These are phyloP conservation scores for Xylaria intraflava DNA, from an alignment of 495 filamentous ascomycete genomes.

Conservation along the genomic window DNA sequence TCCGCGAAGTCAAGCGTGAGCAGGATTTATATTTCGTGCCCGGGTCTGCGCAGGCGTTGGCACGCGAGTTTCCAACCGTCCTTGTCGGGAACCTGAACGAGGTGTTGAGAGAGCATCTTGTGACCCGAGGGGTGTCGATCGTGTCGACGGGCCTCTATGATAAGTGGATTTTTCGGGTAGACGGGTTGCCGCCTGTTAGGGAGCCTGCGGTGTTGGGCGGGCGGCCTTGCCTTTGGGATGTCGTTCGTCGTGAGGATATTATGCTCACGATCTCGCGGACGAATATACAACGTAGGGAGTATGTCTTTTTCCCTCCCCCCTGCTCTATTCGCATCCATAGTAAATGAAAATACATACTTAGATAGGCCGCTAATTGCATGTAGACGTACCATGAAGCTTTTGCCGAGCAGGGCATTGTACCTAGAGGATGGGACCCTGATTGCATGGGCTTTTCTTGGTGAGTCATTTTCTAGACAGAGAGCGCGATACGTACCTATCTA, in stretches of 20 bases:
- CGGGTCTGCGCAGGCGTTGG: not conserved
- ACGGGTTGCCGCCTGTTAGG: constrained; percentile 18
- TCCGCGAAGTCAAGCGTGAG: constrained; percentile 15
- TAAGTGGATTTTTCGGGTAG: constrained; percentile 38
- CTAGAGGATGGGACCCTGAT: constrained; percentile 29
- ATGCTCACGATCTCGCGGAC: constrained; percentile 29
- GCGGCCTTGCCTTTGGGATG: constrained; percentile 36
- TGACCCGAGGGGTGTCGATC: constrained; percentile 19
- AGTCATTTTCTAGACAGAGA: not conserved
- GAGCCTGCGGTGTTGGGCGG: constrained; percentile 9
- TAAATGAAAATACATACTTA: not conserved
- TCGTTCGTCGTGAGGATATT: constrained; percentile 26
- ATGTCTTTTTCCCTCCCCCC: constrained; percentile 10
- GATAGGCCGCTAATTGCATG: not conserved
- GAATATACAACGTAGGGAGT: constrained; percentile 30
- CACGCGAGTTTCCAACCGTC: not conserved
- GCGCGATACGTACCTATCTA: not conserved
- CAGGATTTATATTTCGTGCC: constrained; percentile 14
- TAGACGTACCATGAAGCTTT: constrained; percentile 30
- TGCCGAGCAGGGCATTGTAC: constrained; percentile 32
- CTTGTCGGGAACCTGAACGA: constrained; percentile 33
- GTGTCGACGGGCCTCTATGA: constrained; percentile 23
- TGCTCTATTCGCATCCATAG: not conserved
- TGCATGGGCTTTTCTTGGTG: constrained; percentile 40
- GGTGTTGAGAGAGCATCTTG: constrained; percentile 14